Percentiles rank a stretch among this genome's conserved stretches.
These are phyloP conservation scores for Suillus discolor DNA, from an alignment of 768 basidiomycete species.

Conservation along the genomic window DNA sequence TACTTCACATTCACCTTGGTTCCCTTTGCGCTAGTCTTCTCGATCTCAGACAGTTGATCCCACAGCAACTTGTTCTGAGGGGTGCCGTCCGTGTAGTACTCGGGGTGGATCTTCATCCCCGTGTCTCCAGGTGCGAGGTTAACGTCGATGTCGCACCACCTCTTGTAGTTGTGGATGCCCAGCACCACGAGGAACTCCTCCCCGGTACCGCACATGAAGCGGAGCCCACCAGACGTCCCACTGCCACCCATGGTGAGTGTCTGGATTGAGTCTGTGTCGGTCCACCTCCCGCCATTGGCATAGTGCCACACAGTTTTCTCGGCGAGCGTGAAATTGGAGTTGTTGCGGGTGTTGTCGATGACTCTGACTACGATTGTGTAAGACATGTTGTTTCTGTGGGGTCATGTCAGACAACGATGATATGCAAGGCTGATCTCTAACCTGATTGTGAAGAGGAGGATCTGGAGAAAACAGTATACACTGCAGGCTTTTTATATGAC, in stretches of 20 bases:
- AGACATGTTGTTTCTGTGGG: not conserved
- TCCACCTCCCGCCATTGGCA: constrained; percentile 31
- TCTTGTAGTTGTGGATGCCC: constrained; percentile 42
- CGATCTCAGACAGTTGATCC: not conserved
- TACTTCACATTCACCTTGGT: not conserved
- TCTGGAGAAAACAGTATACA: too few relatives aligned
- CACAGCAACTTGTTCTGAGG: not conserved
- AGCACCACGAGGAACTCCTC: constrained; percentile 37
- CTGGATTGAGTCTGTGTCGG: constrained; percentile 17
- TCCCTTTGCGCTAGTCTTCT: not conserved
- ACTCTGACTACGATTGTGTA: not conserved
- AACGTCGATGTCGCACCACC: constrained; percentile 42
- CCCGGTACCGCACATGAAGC: constrained; percentile 32
- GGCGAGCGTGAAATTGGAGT: not conserved
- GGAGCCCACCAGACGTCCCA: constrained; percentile 43
- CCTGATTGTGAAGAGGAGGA: too few relatives aligned
- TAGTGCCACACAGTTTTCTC: not conserved
- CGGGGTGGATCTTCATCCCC: constrained; percentile 25
- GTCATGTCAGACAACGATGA: not conserved
- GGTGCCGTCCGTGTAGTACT: not conserved
- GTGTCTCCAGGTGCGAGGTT: constrained; percentile 29
- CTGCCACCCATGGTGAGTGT: constrained; percentile 40
- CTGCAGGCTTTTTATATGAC: too few relatives aligned
- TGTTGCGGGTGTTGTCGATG: not conserved
- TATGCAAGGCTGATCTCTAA: not conserved